Base-by-base conservation (phyloP, 129 eudicot species). In the Sambucus nigra region DNA sequence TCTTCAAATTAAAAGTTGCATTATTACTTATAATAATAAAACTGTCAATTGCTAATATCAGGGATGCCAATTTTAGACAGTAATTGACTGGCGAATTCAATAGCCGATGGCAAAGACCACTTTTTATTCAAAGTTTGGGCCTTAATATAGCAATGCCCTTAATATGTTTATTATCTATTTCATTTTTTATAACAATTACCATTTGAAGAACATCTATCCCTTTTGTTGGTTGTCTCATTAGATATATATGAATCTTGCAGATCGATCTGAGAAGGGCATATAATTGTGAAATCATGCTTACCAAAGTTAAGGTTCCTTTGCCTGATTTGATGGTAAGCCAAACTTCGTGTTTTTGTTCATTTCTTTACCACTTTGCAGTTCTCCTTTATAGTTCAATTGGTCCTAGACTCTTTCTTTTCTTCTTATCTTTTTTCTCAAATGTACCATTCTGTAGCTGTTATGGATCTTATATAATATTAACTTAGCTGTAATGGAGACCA, bases 261-360 rank as follows among this genome's bases (percentile, higher is more conserved):
- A 75, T 91, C 75, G 99, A 91, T 55, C 83, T 69, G 18, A 70
- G 94, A 62, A 62, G 99, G 72, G 99, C 99, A 69, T 76, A 82
- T 74, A 91, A 91, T 60, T 91, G 99, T 67, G 99, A 91, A 73
- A 91, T 91, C 60, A 91, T 91, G 99, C 94, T 91, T 55, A 56
- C 95, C 58, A 86, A 86, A 70, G 89, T 91, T 51, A 91, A 91
- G 80, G 72, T 91, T 53, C 99, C 99, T 47, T 49, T 91, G 80
- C 73, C 81, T 65, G 99, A 82, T 64, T 61, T 91, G 56, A 77
- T 82, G 99, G 99, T 91, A 81, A 65, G 83, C 70, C 23, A 25
- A 63, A 47, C 41, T 63, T 45, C 32, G 21, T 53, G 59, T 58
- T 17, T 47, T 69, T 29, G 41, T 64, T 22, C 44, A 25, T 5